Conservation (phyloP, 2,329 filamentous ascomycete genomes). For the Furcasterigmium sp. region DNA sequence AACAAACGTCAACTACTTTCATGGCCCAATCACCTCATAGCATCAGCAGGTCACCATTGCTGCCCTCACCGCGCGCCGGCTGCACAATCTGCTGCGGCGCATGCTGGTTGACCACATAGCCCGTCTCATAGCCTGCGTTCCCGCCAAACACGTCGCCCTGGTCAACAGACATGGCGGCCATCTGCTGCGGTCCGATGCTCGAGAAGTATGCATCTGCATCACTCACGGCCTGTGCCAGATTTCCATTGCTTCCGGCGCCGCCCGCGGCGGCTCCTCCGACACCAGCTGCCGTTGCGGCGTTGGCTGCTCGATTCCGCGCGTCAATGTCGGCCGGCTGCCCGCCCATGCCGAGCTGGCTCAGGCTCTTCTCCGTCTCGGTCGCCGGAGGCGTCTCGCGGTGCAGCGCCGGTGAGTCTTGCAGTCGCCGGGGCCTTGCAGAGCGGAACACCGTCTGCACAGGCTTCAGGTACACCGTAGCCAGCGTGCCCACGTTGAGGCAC, state of each 20-base stretch:
- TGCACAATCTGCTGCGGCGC: constrained; percentile 72
- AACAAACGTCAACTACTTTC: neutral
- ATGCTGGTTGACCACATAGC: constrained; percentile 77
- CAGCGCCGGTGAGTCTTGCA: constrained; percentile 79
- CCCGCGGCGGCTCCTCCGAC: constrained; percentile 12
- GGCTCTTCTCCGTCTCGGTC: constrained; percentile 48
- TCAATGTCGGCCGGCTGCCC: constrained; percentile 47
- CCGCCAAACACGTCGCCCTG: constrained; percentile 61
- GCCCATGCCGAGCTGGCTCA: constrained; percentile 53
- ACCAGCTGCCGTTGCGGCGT: constrained; percentile 6
- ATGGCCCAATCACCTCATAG: constrained; percentile 32
- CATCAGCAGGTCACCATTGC: constrained; percentile 68
- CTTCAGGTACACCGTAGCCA: constrained; percentile 96
- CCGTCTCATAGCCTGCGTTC: constrained; percentile 44
- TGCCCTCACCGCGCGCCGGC: constrained; percentile 56
- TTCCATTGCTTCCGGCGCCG: constrained; percentile 22
- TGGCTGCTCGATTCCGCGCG: constrained; percentile 27
- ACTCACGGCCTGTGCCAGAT: constrained; percentile 67
- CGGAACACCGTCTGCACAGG: constrained; percentile 97
- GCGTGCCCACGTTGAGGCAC: constrained; percentile 91
- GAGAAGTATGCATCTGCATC: constrained; percentile 91
- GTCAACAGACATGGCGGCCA: constrained; percentile 66
- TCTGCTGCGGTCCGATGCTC: constrained; percentile 66
- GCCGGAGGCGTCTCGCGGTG: constrained; percentile 66
- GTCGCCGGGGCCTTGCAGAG: constrained; percentile 71